phyloP scores from a whole-genome alignment of 2,329 filamentous ascomycete genomes.

The Raffaelea deltoideospora region DNA sequence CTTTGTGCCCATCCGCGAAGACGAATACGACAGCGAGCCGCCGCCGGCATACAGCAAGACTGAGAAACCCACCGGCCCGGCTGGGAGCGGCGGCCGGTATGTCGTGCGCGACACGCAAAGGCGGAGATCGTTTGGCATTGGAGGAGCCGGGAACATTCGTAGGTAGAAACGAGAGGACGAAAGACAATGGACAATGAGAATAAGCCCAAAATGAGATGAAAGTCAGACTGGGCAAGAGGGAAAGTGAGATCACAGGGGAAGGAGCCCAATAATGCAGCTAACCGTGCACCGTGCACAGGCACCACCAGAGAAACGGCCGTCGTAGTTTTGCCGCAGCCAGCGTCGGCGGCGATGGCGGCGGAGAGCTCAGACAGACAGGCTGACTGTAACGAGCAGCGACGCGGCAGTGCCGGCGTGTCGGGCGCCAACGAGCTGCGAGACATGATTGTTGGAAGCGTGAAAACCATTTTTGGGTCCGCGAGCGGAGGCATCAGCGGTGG shows the following conservation, averaged over 20 bases:
- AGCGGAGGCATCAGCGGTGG: background rate
- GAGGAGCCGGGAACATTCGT: conserved; percentile 8
- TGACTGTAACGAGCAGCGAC: background rate
- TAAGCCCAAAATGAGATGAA: no score
- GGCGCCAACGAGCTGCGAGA: conserved; percentile 3
- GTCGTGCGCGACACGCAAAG: conserved; percentile 1
- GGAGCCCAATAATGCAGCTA: background rate
- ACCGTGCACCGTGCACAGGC: background rate
- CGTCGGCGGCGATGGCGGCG: no score
- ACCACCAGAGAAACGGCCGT: conserved; percentile 2
- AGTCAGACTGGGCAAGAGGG: no score
- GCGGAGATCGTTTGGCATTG: conserved; percentile 7
- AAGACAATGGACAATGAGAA: no score
- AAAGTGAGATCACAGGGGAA: background rate
- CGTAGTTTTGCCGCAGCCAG: background rate
- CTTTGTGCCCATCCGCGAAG: conserved; percentile 1
- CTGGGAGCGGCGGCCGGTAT: background rate
- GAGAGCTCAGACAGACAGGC: no score
- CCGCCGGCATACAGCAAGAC: conserved; percentile 4
- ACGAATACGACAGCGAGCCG: conserved; percentile 3
- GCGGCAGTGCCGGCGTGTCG: background rate
- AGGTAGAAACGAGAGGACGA: background rate
- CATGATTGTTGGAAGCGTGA: conserved; percentile 4
- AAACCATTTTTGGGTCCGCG: background rate
- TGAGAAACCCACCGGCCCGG: background rate